Evolutionary conservation across 2,329 filamentous ascomycete genomes (phyloP), one percentile per base, ranked within the genome.

Genomic region (Colletotrichum graminicola): DNA sequence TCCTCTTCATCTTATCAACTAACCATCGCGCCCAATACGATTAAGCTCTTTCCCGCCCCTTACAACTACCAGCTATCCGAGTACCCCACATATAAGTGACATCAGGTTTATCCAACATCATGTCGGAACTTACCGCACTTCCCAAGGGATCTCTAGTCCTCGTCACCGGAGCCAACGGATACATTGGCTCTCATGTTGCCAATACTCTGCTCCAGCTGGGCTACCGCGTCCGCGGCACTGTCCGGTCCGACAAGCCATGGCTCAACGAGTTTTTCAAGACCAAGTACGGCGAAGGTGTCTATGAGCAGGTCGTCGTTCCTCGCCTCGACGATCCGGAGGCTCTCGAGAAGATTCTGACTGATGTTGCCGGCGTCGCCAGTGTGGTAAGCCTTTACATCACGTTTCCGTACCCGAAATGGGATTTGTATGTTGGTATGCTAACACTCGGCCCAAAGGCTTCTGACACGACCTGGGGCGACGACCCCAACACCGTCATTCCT

Each of bases 151-250:
- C 82, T 1, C 73, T 75, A 0, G 75, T 85, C 21, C 79, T 86
- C 0, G 77, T 86, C 0, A 86, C 83, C 0, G 84, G 83, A 1
- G 77, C 75, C 34, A 85, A 83, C 45, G 83, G 84, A 3, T 79
- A 80, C 64, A 77, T 86, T 4, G 84, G 77, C 8, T 82, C 81
- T 1, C 79, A 85, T 16, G 76, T 83, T 14, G 80, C 78, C 3
- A 78, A 82, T 51, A 76, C 82, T 51, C 74, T 84, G 16, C 79
- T 85, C 0, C 62, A 74, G 1, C 75, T 75, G 0, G 84, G 84
- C 16, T 85, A 82, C 71, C 78, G 78, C 4, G 84, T 87, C 26
- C 82, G 84, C n/a, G 85, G 84, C 1, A 84, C 83, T 2, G 81
- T 82, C 12, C 83, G 84, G 3, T 59, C 68, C 51, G n/a, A 81